Evolutionary conservation across 1,284 basidiomycete species (phyloP), one percentile per base, ranked within the genome.

Genomic region (Porogramme epimiltina): DNA sequence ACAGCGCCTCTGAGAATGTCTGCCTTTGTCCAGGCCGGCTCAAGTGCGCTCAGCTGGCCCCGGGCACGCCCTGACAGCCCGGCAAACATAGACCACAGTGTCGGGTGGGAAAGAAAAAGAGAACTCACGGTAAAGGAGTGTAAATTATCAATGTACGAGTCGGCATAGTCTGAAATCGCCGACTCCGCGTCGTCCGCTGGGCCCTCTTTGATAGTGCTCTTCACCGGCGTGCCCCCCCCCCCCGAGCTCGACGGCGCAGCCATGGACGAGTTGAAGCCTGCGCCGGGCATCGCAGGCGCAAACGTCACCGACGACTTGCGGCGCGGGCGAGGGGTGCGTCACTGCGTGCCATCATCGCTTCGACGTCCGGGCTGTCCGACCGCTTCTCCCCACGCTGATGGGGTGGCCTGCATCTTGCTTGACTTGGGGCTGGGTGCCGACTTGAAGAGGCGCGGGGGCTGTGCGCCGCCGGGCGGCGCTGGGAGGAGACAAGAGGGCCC

Each of bases 51-150:
- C n/a, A n/a, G n/a, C n/a, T n/a, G n/a, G n/a, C 18, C 13, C 2
- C 3, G 6, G 2, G 18, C 1, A 11, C 23, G 10, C 1, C n/a
- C 15, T n/a, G n/a, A n/a, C n/a, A n/a, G n/a, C n/a, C n/a, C 37
- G 6, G 25, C 5, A 15, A 36, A 36, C 48, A 47, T 24, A 26
- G 50, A 36, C 9, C n/a, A n/a, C n/a, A n/a, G n/a, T n/a, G n/a
- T n/a, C n/a, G n/a, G n/a, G n/a, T n/a, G n/a, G n/a, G n/a, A n/a
- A n/a, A n/a, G n/a, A n/a, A n/a, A n/a, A n/a, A n/a, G n/a, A n/a
- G n/a, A n/a, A 83, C 88, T 70, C 62, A 89, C 86, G 89, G 87
- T 8, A 91, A 65, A 0, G 89, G 87, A 1, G 89, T 91, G 60
- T 89, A 85, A 26, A 91, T n/a, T 64, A 70, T 91, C 89, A 47